Conservation (phyloP, 371 early-diverging fungal species). For the Mortierella sp. region DNA sequence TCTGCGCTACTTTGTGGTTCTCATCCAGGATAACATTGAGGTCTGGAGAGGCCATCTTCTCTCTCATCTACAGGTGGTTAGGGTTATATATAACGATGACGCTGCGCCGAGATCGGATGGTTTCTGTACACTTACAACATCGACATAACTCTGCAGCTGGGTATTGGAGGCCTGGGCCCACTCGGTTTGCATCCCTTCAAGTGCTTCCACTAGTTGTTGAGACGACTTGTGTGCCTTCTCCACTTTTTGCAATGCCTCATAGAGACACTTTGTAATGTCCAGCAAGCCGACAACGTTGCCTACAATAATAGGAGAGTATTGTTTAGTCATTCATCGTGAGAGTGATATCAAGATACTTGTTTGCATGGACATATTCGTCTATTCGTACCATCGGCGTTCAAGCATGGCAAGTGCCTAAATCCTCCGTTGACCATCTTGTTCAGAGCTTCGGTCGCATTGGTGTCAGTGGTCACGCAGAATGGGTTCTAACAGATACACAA, state of each 20-base stretch:
- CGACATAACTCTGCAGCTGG: conserved; percentile 47
- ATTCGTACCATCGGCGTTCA: conserved; percentile 34
- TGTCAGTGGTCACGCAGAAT: conserved; percentile 68
- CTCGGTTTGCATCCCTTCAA: conserved; percentile 89
- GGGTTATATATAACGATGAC: too few relatives aligned
- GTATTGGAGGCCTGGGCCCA: conserved; percentile 60
- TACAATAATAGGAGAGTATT: too few relatives aligned
- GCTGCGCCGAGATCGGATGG: too few relatives aligned
- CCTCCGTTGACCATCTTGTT: conserved; percentile 82
- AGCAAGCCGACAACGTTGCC: conserved; percentile 91
- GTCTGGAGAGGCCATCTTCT: conserved; percentile 86
- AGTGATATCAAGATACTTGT: too few relatives aligned
- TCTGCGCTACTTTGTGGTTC: conserved; percentile 64
- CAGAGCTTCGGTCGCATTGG: conserved; percentile 78
- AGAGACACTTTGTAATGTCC: conserved; percentile 95
- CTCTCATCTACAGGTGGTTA: conserved; percentile 56
- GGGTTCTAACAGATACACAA: conserved; percentile 59
- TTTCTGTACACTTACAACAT: conserved; percentile 45
- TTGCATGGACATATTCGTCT: too few relatives aligned
- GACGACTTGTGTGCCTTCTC: conserved; percentile 89
- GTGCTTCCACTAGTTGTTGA: conserved; percentile 82
- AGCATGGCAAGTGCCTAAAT: conserved; percentile 76
- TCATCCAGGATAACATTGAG: conserved; percentile 77
- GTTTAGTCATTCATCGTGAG: too few relatives aligned
- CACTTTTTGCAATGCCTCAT: conserved; percentile 90